These are phyloP conservation scores for Thraustotheca clavata DNA, from an alignment of 352 stramenopile species.

Conservation along the genomic window DNA sequence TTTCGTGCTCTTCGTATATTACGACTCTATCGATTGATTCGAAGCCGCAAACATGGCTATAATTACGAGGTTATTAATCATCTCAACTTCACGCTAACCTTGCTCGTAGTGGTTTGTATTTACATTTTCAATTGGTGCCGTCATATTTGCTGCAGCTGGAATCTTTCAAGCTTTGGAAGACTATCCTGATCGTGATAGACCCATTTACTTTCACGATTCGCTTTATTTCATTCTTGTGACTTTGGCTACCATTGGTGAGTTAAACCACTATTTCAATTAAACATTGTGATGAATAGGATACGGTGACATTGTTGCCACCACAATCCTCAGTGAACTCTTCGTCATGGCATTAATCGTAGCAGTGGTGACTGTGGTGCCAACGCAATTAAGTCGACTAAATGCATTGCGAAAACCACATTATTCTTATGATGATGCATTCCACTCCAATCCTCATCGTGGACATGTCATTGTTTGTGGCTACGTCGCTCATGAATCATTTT, in stretches of 20 bases:
- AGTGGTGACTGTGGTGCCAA: slow-evolving; percentile 56
- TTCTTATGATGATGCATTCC: slow-evolving; percentile 46
- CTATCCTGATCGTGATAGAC: slow-evolving; percentile 29
- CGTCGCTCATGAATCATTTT: slow-evolving; percentile 32
- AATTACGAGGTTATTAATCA: slow-evolving; percentile 46
- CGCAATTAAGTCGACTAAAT: slow-evolving; percentile 53
- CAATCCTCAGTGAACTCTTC: slow-evolving; percentile 46
- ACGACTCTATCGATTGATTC: slow-evolving; percentile 44
- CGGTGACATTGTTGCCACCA: slow-evolving; percentile 50
- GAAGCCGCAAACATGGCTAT: slow-evolving; percentile 56
- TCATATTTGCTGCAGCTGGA: slow-evolving; percentile 52
- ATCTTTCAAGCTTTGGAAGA: slow-evolving; percentile 59
- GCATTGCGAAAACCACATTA: slow-evolving; percentile 47
- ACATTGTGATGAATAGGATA: slow-evolving; percentile 28
- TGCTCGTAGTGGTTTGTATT: slow-evolving; percentile 52
- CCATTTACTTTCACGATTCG: slow-evolving; percentile 47
- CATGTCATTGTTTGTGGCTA: slow-evolving; percentile 55
- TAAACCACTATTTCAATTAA: background rate
- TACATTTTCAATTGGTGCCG: slow-evolving; percentile 47
- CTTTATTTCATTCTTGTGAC: slow-evolving; percentile 73
- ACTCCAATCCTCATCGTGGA: slow-evolving; percentile 23
- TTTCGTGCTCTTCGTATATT: slow-evolving; percentile 57
- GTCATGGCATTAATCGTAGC: slow-evolving; percentile 59
- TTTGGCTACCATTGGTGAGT: slow-evolving; percentile 54
- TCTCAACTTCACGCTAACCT: background rate